phyloP scores from a whole-genome alignment of 2,329 filamentous ascomycete species.

The Magnaporthiopsis rhizophila region DNA sequence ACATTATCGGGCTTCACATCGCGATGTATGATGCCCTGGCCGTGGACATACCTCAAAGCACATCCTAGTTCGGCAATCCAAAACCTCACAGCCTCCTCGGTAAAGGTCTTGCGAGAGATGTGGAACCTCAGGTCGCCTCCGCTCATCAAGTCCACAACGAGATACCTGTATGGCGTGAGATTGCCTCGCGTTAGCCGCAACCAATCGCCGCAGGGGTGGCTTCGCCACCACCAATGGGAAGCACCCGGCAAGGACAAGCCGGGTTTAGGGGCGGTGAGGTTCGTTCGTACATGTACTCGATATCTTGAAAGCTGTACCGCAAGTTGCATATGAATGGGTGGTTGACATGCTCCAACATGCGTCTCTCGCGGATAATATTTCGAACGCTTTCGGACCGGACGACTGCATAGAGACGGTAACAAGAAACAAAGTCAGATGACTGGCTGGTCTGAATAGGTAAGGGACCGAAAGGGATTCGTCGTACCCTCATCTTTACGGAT shows the following conservation, averaged over 20 bases:
- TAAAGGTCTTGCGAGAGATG: conserved; percentile 96
- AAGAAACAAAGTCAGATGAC: conserved; percentile 6
- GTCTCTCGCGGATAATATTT: conserved; percentile 93
- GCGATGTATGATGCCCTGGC: conserved; percentile 80
- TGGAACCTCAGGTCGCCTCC: conserved; percentile 95
- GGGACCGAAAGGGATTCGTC: conserved; percentile 18
- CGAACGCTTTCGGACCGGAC: conserved; percentile 95
- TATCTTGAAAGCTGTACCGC: conserved; percentile 97
- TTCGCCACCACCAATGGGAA: not conserved
- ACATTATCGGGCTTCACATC: conserved; percentile 93
- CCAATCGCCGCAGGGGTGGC: not conserved
- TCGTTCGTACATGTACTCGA: conserved; percentile 80
- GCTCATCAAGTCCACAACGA: conserved; percentile 97
- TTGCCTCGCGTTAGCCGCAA: conserved; percentile 32
- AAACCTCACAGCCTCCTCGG: conserved; percentile 91
- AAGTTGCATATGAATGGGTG: conserved; percentile 98
- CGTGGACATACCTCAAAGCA: conserved; percentile 78
- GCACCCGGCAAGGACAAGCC: not conserved
- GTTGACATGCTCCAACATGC: conserved; percentile 97
- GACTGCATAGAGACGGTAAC: conserved; percentile 46
- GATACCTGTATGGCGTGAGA: conserved; percentile 64
- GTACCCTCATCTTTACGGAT: conserved; percentile 96
- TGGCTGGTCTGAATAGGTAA: not conserved
- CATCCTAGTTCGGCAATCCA: conserved; percentile 95
- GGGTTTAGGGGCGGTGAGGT: not conserved